Base-by-base conservation (phyloP, 2,329 filamentous ascomycete species). In the Lasiodiplodia sp. region DNA sequence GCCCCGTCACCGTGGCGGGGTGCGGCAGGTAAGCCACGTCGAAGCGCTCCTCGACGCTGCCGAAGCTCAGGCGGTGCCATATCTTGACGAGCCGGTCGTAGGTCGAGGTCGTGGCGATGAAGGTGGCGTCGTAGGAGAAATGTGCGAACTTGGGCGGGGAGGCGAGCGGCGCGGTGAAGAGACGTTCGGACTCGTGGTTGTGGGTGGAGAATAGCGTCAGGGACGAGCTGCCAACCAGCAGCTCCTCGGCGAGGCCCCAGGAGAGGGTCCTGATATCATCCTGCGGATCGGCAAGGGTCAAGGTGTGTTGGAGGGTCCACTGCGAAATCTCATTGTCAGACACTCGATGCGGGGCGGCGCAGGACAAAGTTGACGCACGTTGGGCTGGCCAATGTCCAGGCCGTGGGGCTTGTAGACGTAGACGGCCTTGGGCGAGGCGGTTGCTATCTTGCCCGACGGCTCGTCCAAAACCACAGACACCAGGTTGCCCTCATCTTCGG, bases 11-110 rank as follows among this genome's bases (percentile, higher is more conserved):
- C 0, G 90, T 82, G 31, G 87, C 85, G 1, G 93, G 92, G 77
- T 99, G 96, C n/a, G 90, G 85, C 1, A 99, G 88, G 79, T 98
- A 98, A 34, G 90, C 90, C 74, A 97, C 90, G 74, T 98, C 95
- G 79, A 98, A 98, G 68, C 92, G 87, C 49, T 93, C 91, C 73
- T 96, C 91, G 69, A 93, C 91, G 0, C 89, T 87, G 16, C 93
- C 93, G 76, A 95, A 97, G 10, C 91, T 92, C 28, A 97, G 83
- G 66, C 95, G 88, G 71, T 94, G 89, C 96, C 96, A 99, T 74
- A 98, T 87, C 81, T 99, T 98, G 72, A 97, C 90, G 23, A 98
- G 83, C 64, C 91, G 87, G 79, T 98, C 96, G 76, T 92, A 88
- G 62, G 86, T 83, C 52, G 93, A 92, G 14, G 92, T 87, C 1